phyloP scores from a whole-genome alignment of 2,329 filamentous ascomycete species.

The Xylariales sp. region DNA sequence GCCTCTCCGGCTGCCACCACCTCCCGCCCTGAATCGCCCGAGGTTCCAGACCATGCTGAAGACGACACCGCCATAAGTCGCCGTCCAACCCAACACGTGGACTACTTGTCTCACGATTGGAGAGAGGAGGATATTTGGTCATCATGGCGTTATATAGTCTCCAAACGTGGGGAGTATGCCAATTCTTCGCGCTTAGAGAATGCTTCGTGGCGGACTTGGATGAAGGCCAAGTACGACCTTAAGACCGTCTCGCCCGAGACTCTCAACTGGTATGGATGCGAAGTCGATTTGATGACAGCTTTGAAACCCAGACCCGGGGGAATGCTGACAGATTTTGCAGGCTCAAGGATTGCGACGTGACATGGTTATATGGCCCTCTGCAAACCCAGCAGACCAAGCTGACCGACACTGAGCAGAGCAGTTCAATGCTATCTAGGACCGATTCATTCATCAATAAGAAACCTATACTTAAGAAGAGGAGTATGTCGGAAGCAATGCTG shows the following conservation, averaged over 20 bases:
- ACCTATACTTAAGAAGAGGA: conserved; percentile 93
- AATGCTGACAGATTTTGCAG: no score
- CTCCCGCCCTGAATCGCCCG: conserved; percentile 55
- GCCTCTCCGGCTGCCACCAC: conserved; percentile 46
- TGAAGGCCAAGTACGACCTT: conserved; percentile 83
- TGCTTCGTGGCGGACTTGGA: conserved; percentile 96
- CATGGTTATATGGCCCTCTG: conserved; percentile 92
- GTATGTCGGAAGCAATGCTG: conserved; percentile 92
- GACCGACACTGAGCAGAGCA: conserved; percentile 33
- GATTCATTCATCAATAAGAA: conserved; percentile 75
- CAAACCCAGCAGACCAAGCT: conserved; percentile 64
- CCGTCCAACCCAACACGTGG: conserved; percentile 83
- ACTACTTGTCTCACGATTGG: conserved; percentile 92
- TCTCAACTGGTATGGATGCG: conserved; percentile 88
- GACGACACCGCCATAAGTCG: conserved; percentile 74
- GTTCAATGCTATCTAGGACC: conserved; percentile 44
- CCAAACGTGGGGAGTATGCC: conserved; percentile 71
- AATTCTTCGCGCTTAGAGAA: conserved; percentile 86
- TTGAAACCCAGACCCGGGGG: no score
- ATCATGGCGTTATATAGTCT: conserved; percentile 90
- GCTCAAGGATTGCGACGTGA: conserved; percentile 96
- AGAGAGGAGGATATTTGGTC: conserved; percentile 95
- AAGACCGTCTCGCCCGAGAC: conserved; percentile 87
- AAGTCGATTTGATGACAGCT: no score
- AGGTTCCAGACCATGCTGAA: conserved; percentile 57